Conservation (phyloP, 2,329 filamentous ascomycete genomes). For the Botrytis sinoallii region DNA sequence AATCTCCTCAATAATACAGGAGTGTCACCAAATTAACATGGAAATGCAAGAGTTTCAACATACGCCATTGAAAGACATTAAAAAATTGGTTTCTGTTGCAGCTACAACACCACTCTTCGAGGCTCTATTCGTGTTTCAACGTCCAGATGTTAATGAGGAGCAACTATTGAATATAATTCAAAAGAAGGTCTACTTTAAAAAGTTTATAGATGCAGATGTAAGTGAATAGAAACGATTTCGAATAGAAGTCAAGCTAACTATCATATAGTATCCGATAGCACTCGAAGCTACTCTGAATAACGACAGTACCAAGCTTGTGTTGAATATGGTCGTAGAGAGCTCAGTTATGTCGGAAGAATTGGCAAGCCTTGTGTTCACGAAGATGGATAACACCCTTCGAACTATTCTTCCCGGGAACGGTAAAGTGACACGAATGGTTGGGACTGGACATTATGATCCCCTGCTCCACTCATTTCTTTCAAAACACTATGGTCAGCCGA, state of each 20-base stretch:
- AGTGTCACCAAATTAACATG: conserved; percentile 70
- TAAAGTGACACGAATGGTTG: background rate
- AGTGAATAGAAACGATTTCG: conserved; percentile 25
- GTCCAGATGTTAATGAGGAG: conserved; percentile 39
- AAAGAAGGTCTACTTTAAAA: no score
- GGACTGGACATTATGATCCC: no score
- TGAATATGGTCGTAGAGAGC: conserved; percentile 60
- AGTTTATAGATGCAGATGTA: conserved; percentile 42
- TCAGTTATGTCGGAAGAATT: conserved; percentile 40
- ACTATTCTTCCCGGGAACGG: conserved; percentile 10
- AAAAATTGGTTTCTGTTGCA: conserved; percentile 66
- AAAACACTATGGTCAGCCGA: background rate
- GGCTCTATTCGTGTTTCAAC: conserved; percentile 78
- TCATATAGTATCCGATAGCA: conserved; percentile 56
- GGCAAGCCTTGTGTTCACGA: conserved; percentile 42
- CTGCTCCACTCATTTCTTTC: no score
- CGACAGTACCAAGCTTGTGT: conserved; percentile 46
- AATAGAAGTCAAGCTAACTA: conserved; percentile 23
- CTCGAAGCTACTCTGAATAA: conserved; percentile 63
- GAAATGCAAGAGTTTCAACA: conserved; percentile 70
- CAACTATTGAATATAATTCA: conserved; percentile 34
- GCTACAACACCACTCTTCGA: conserved; percentile 66
- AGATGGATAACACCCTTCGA: conserved; percentile 40
- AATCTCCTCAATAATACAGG: conserved; percentile 58
- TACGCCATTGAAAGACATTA: conserved; percentile 72